phyloP scores from a whole-genome alignment of 192 early-diverging fungal genomes.

The Coemansia sp. region DNA sequence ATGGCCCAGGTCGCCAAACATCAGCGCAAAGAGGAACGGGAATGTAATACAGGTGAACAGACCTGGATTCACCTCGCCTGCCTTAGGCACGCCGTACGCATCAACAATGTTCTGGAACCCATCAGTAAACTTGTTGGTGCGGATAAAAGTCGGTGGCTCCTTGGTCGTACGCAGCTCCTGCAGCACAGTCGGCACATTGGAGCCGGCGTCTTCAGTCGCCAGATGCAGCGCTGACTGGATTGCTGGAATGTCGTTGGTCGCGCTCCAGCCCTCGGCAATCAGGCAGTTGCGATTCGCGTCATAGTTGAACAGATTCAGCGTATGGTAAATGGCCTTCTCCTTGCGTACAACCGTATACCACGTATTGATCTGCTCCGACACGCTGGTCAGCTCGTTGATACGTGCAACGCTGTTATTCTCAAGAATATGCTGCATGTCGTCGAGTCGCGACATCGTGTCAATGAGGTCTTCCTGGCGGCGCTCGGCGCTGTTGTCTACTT shows the following conservation, averaged over 20 bases:
- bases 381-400: conserved; percentile 76
- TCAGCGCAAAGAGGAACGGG: conserved; percentile 99
- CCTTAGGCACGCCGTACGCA: conserved; percentile 94
- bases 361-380: conserved; percentile 80
- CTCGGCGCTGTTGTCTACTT: conserved; percentile 78
- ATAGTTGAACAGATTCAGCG: conserved; percentile 95
- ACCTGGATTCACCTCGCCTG: conserved; percentile 97
- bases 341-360: conserved; percentile 94
- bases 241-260: conserved; percentile 76
- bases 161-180: conserved; percentile 82
- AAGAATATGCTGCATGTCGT: conserved; percentile 82
- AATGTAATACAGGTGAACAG: conserved; percentile 96
- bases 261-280: conserved; percentile 99
- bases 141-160: conserved; percentile 92
- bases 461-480: conserved; percentile 79
- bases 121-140: conserved; percentile 94
- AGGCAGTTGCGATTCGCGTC: conserved; percentile 89
- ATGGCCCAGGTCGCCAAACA: conserved; percentile 99
- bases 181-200: conserved; percentile 84
- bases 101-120: conserved; percentile 97
- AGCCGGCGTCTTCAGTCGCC: conserved; percentile 85
- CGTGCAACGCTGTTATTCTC: conserved; percentile 84
- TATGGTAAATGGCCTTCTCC: conserved; percentile 97
- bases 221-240: conserved; percentile 81
- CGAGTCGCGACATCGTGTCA: conserved; percentile 81